Percentiles rank a stretch among this genome's conserved stretches.
phyloP scores from a whole-genome alignment of 106 monocot genomes.

The Posidonia australis region DNA sequence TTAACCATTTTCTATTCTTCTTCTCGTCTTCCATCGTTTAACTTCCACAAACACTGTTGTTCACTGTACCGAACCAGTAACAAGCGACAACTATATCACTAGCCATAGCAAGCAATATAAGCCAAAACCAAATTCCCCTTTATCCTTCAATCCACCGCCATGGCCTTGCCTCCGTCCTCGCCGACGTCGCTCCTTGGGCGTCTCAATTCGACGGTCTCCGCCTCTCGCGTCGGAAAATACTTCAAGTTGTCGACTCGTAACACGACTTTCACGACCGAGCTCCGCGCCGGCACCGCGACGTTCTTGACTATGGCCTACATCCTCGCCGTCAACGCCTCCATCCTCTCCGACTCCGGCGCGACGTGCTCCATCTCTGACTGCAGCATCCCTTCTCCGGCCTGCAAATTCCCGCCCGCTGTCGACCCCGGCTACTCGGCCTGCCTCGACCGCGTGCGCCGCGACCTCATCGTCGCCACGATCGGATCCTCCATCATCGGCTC shows the following conservation, averaged over 20 bases:
- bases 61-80: no score
- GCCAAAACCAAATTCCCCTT: no score
- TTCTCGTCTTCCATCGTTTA: no score
- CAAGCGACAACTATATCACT: no score
- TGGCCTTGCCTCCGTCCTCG: no score
- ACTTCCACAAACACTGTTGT: no score
- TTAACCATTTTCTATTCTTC: no score
- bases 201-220: slow-evolving; percentile 8
- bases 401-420: slow-evolving; percentile 45
- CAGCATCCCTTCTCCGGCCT: slow-evolving; percentile 27
- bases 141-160: no score
- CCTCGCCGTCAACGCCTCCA: slow-evolving; percentile 62
- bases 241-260: slow-evolving; percentile 16
- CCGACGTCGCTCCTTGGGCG: slow-evolving; percentile 1
- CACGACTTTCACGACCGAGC: slow-evolving; percentile 44
- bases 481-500: slow-evolving; percentile 46
- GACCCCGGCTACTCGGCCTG: slow-evolving; percentile 50
- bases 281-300: slow-evolving; percentile 48
- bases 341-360: slow-evolving; percentile 50
- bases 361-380: slow-evolving; percentile 51
- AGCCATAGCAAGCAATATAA: no score
- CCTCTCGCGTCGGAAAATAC: slow-evolving; percentile 11
- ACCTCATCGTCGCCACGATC: slow-evolving; percentile 66
- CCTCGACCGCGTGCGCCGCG: slow-evolving; percentile 37
- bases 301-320: slow-evolving; percentile 75